These are phyloP conservation scores for Linum lewisii DNA, from an alignment of 345 rosid genomes.

Conservation along the genomic window DNA sequence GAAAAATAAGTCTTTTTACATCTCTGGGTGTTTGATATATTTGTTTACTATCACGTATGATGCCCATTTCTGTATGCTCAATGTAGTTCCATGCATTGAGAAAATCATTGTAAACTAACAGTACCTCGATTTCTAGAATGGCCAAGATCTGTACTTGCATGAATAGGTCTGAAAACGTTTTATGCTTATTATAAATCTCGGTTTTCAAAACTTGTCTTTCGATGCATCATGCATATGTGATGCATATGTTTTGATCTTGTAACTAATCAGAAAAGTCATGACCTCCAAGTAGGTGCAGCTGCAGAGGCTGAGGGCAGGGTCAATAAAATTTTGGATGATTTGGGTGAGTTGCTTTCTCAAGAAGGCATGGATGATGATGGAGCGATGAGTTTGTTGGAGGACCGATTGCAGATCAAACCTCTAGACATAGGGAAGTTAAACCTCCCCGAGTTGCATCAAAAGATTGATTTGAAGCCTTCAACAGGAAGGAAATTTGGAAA, in stretches of 20 bases:
- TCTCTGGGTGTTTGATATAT: not conserved
- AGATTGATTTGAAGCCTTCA: conserved; percentile 37
- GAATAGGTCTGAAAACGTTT: too few species aligned
- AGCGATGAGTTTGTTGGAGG: conserved; percentile 40
- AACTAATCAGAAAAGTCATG: conserved; percentile 15
- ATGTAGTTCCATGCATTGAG: too few species aligned
- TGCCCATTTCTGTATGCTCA: not conserved
- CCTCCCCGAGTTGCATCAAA: conserved; percentile 48
- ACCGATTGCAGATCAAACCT: conserved; percentile 53
- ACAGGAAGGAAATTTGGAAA: conserved; percentile 24
- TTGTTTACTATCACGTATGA: too few species aligned
- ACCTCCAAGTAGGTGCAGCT: conserved; percentile 29
- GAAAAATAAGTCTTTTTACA: not conserved
- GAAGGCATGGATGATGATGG: conserved; percentile 56
- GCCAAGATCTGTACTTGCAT: too few species aligned
- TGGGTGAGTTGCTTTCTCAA: conserved; percentile 45
- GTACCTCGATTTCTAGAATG: too few species aligned
- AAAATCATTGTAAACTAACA: too few species aligned
- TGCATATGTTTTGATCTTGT: not conserved
- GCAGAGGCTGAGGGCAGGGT: conserved; percentile 32
- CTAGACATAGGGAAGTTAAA: conserved; percentile 31
- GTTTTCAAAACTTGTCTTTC: not conserved
- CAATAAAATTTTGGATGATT: conserved; percentile 38
- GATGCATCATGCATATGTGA: not conserved
- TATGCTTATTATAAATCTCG: not conserved